Evolutionary conservation across 2,329 filamentous ascomycete genomes (phyloP).

Genomic region (Ceratocystis harringtonii): DNA sequence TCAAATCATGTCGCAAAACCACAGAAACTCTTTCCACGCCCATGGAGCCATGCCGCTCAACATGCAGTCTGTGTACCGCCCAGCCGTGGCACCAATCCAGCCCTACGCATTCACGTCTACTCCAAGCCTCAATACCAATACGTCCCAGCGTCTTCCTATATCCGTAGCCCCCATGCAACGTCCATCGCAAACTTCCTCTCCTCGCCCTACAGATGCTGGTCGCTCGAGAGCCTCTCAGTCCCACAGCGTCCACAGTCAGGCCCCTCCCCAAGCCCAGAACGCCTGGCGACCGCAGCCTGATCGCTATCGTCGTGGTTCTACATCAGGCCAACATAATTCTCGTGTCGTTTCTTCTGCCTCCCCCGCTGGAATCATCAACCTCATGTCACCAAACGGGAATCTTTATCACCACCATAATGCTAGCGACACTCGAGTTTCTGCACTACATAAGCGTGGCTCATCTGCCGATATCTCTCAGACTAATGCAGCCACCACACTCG

Average conservation of each 20-base stretch:
- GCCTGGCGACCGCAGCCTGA: constrained; percentile 59
- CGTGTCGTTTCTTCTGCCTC: constrained; percentile 26
- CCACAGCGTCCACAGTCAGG: constrained; percentile 24
- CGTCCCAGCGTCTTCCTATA: constrained; percentile 36
- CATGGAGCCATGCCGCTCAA: constrained; percentile 27
- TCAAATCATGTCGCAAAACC: constrained; percentile 33
- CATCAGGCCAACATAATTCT: constrained; percentile 31
- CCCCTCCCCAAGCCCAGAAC: constrained; percentile 24
- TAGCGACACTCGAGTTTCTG: constrained; percentile 18
- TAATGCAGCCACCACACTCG: constrained; percentile 1
- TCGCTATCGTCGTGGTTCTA: constrained; percentile 56
- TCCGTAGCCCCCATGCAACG: constrained; percentile 26
- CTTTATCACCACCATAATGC: constrained; percentile 21
- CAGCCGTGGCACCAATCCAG: constrained; percentile 42
- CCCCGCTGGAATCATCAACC: constrained; percentile 14
- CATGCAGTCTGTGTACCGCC: constrained; percentile 14
- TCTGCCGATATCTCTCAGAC: constrained; percentile 6
- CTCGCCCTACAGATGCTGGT: constrained; percentile 23
- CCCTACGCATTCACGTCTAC: constrained; percentile 63
- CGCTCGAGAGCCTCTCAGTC: background rate
- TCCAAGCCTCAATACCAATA: constrained; percentile 44
- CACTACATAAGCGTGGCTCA: constrained; percentile 13
- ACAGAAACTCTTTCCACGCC: constrained; percentile 37
- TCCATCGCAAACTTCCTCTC: background rate
- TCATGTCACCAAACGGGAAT: constrained; percentile 21